Base-by-base conservation (phyloP, 768 basidiomycete species). In the Mycena galopus region DNA sequence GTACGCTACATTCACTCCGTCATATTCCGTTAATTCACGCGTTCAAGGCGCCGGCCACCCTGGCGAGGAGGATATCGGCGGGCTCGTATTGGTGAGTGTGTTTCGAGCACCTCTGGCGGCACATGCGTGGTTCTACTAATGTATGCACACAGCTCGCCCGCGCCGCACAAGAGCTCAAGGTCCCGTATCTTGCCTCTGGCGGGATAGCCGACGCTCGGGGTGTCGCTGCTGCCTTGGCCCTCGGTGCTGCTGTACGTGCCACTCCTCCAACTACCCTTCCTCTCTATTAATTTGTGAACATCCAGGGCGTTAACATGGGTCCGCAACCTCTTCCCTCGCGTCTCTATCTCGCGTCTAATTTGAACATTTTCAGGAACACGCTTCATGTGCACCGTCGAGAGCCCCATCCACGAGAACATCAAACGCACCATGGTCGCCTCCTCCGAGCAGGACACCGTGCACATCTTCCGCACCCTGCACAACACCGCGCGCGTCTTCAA, bases 61-160 rank as follows among this genome's bases (percentile, higher is more conserved):
- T 21, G 97, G 97, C 72, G 97, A 98, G 78, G 94, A 97, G 51
- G 97, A 98, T 78, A 93, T 98, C 27, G 94, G 94, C 4, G 94
- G 93, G 5, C 77, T 97, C 27, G 93, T 98, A 4, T 82, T 98
- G 83, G 95, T 95, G 74, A 47, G 79, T 71, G 30, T 16, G 27
- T 39, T 23, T 25, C 23, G 2, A 12, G 7, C 30, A 47, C 6
- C 30, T 53, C 14, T 61, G 29, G n/a, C n/a, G n/a, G n/a, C n/a
- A n/a, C n/a, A n/a, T n/a, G n/a, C n/a, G n/a, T n/a, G n/a, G n/a
- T n/a, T n/a, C n/a, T n/a, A n/a, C n/a, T n/a, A n/a, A n/a, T n/a
- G n/a, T n/a, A n/a, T 53, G n/a, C 37, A 61, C 35, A 16, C 75
- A 96, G 95, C 87, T 98, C 57, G 96, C 96, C 2, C 88, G 95